These are phyloP conservation scores for Arthromyces matolae DNA, from an alignment of 768 basidiomycete genomes.

Conservation along the genomic window DNA sequence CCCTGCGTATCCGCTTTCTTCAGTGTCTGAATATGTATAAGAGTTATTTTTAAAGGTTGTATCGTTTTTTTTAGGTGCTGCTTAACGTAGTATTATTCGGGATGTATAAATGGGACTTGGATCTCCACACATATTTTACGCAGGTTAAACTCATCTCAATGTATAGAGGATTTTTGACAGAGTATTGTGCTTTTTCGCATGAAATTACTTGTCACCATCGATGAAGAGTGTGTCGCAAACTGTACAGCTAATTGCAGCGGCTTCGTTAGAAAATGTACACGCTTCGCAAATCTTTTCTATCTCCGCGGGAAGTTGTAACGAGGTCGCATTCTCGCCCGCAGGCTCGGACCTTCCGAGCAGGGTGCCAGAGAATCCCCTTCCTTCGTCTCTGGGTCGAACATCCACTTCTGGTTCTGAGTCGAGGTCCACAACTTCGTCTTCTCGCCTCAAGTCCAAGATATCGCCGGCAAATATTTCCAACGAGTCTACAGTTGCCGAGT, in stretches of 20 bases:
- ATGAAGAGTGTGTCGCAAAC: slow-evolving; percentile 44
- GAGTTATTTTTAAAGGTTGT: slow-evolving; percentile 23
- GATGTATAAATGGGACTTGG: slow-evolving; percentile 28
- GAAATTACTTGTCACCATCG: slow-evolving; percentile 26
- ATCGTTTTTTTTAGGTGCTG: slow-evolving; percentile 25
- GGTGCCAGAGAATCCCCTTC: slow-evolving; percentile 71
- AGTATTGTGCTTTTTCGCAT: slow-evolving; percentile 15
- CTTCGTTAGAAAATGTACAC: slow-evolving; percentile 59
- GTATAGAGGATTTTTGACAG: slow-evolving; percentile 19
- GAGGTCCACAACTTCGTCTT: slow-evolving; percentile 57
- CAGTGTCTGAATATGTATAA: slow-evolving; percentile 42
- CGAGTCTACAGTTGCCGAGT: slow-evolving; percentile 50
- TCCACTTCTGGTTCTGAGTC: slow-evolving; percentile 52
- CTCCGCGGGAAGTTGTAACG: slow-evolving; percentile 5
- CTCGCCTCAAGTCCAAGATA: slow-evolving; percentile 61
- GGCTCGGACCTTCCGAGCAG: slow-evolving; percentile 46
- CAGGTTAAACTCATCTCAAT: slow-evolving; percentile 12
- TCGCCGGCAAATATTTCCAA: slow-evolving; percentile 54
- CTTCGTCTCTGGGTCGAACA: slow-evolving; percentile 49
- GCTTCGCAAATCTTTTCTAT: slow-evolving; percentile 40
- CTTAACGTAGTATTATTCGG: slow-evolving; percentile 23
- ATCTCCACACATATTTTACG: slow-evolving; percentile 16
- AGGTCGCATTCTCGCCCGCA: slow-evolving; percentile 9
- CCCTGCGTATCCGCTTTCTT: slow-evolving; percentile 29
- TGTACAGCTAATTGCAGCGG: slow-evolving; percentile 38